These are phyloP conservation scores for Cokeromyces recurvatus DNA, from an alignment of 371 early-diverging fungal genomes.

Conservation along the genomic window DNA sequence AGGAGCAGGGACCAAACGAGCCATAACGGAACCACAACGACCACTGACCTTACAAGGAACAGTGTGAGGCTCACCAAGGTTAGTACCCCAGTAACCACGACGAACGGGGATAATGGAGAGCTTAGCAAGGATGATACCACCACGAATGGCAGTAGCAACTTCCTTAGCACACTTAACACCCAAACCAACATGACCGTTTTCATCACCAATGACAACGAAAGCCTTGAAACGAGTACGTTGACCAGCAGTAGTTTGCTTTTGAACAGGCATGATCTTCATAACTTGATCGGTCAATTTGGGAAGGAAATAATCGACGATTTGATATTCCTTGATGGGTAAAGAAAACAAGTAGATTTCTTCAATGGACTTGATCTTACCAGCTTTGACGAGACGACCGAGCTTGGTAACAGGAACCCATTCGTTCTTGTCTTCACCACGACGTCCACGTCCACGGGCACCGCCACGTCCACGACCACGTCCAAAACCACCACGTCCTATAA, in stretches of 20 bases:
- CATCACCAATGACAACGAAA: constrained; percentile 98
- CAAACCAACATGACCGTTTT: constrained; percentile 96
- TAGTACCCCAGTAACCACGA: constrained; percentile 98
- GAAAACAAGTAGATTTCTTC: constrained; percentile 97
- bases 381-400: constrained; percentile 95
- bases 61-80: constrained; percentile 97
- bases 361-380: constrained; percentile 84
- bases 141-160: constrained; percentile 97
- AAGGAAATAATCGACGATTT: constrained; percentile 96
- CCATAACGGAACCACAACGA: constrained; percentile 96
- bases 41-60: constrained; percentile 98
- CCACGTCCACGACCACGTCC: constrained; percentile 82
- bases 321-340: constrained; percentile 98
- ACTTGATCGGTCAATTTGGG: constrained; percentile 98
- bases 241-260: constrained; percentile 99
- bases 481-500: constrained; percentile 67
- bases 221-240: constrained; percentile 99
- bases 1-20: constrained; percentile 96
- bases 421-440: constrained; percentile 83
- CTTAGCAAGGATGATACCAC: constrained; percentile 98
- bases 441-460: constrained; percentile 77
- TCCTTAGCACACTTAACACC: constrained; percentile 99
- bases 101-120: constrained; percentile 96
- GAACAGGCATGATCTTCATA: constrained; percentile 99
- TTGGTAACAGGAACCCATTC: constrained; percentile 95